Percentiles rank a stretch among this genome's conserved stretches.
These are phyloP conservation scores for Beauveria sp. DNA, from an alignment of 2,329 filamentous ascomycete species.

Conservation along the genomic window DNA sequence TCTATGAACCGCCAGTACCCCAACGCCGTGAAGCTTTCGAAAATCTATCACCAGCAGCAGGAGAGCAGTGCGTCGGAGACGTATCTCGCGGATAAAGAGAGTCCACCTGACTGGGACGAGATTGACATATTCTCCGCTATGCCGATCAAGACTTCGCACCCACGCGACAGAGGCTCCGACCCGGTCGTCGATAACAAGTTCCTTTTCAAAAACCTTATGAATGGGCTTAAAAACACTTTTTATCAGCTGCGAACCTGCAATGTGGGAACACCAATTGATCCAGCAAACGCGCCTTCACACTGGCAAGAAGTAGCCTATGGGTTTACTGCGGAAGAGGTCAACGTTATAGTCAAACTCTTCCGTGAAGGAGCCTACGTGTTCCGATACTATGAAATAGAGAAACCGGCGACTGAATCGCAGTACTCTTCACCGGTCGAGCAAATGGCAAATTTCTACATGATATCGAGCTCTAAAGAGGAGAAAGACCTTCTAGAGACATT, in stretches of 20 bases:
- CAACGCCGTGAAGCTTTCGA: conserved; percentile 90
- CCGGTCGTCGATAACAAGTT: conserved; percentile 97
- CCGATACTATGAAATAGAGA: conserved; percentile 90
- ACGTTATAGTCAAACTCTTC: conserved; percentile 94
- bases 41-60: conserved; percentile 64
- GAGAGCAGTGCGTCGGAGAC: conserved; percentile 58
- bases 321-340: conserved; percentile 94
- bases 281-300: conserved; percentile 71
- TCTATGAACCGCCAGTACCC: conserved; percentile 95
- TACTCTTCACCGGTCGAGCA: conserved; percentile 82
- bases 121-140: conserved; percentile 95
- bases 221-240: conserved; percentile 92
- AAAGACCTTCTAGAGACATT: conserved; percentile 97
- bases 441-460: conserved; percentile 90
- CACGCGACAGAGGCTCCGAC: conserved; percentile 79
- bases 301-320: conserved; percentile 96
- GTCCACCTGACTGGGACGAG: conserved; percentile 90
- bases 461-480: conserved; percentile 89
- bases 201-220: conserved; percentile 91
- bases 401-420: conserved; percentile 62
- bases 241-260: conserved; percentile 92
- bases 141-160: conserved; percentile 91
- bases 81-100: conserved; percentile 75
- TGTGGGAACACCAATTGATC: conserved; percentile 62
- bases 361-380: conserved; percentile 95